phyloP scores from a whole-genome alignment of 768 basidiomycete genomes.

The Boletus vermiculosoides region DNA sequence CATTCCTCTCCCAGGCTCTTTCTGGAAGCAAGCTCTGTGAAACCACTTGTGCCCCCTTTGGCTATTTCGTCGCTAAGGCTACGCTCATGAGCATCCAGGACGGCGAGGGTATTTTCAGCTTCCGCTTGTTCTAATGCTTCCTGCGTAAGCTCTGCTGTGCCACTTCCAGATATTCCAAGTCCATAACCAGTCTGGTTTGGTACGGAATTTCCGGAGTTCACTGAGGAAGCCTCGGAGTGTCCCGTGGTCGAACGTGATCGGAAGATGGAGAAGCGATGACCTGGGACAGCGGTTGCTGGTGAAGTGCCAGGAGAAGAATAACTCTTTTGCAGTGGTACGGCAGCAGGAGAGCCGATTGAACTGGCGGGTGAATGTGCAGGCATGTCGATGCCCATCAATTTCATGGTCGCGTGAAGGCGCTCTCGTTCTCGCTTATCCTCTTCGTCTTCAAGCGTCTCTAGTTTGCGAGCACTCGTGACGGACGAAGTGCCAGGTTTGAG shows the following conservation, averaged over 20 bases:
- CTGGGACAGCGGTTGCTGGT: conserved; percentile 26
- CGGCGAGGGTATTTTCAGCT: conserved; percentile 71
- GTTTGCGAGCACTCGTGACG: conserved; percentile 65
- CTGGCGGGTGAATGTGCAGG: conserved; percentile 46
- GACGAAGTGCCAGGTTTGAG: conserved; percentile 61
- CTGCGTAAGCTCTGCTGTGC: conserved; percentile 54
- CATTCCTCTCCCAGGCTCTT: conserved; percentile 47
- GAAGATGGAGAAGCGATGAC: conserved; percentile 71
- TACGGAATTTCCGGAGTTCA: conserved; percentile 42
- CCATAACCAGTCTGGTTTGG: conserved; percentile 35
- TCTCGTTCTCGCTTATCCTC: conserved; percentile 87
- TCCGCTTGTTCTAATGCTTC: conserved; percentile 78
- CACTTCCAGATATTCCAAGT: conserved; percentile 28
- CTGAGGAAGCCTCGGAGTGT: conserved; percentile 48
- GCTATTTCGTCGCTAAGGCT: conserved; percentile 71
- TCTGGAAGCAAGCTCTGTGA: conserved; percentile 69
- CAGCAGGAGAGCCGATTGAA: conserved; percentile 27
- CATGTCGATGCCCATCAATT: conserved; percentile 86
- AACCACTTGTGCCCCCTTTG: conserved; percentile 69
- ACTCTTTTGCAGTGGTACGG: conserved; percentile 40
- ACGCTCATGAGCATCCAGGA: conserved; percentile 78
- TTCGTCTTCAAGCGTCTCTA: conserved; percentile 89
- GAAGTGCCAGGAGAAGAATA: conserved; percentile 38
- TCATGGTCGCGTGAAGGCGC: conserved; percentile 87
- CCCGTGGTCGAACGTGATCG: conserved; percentile 45